A percentile compares a stretch with the other conserved stretches of the same genome.
Evolutionary conservation across 257 asterid genomes (phyloP).

Genomic region (Jaltomata sinuosa): DNA sequence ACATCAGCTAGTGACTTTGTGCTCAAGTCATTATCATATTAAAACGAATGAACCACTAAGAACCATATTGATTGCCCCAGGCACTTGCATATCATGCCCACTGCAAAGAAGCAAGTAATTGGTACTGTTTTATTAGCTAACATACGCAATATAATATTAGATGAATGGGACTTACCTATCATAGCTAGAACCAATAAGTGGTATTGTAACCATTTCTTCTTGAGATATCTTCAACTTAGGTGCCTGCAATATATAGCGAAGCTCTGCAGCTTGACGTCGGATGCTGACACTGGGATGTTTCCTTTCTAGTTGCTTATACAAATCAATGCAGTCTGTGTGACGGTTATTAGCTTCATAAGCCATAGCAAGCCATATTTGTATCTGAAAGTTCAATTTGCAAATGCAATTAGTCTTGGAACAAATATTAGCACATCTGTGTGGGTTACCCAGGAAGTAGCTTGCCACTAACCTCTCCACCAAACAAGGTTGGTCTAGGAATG

Average conservation of each 20-base stretch:
- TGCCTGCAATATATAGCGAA: slow-evolving; percentile 91
- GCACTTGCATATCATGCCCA: neutral
- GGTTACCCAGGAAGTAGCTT: neutral
- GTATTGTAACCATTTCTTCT: slow-evolving; percentile 99
- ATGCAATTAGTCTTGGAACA: neutral
- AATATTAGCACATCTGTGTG: neutral
- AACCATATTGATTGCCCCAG: neutral
- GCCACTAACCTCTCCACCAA: slow-evolving; percentile 91
- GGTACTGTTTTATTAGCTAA: neutral
- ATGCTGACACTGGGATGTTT: slow-evolving; percentile 74
- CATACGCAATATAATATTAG: neutral
- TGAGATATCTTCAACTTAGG: slow-evolving; percentile 93
- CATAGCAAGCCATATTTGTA: slow-evolving; percentile 99
- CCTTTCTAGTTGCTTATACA: slow-evolving; percentile 70
- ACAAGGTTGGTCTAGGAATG: slow-evolving; percentile 80
- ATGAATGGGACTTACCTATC: slow-evolving; percentile 55
- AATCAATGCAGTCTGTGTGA: slow-evolving; percentile 80
- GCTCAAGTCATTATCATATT: neutral
- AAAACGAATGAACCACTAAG: neutral
- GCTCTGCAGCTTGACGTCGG: slow-evolving; percentile 86
- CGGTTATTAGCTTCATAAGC: slow-evolving; percentile 97
- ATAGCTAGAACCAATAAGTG: slow-evolving; percentile 87
- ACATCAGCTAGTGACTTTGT: neutral
- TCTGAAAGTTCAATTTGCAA: slow-evolving; percentile 28
- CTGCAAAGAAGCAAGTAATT: neutral